Evolutionary conservation across 345 rosid species (phyloP).

Genomic region (Brassica rapa): DNA sequence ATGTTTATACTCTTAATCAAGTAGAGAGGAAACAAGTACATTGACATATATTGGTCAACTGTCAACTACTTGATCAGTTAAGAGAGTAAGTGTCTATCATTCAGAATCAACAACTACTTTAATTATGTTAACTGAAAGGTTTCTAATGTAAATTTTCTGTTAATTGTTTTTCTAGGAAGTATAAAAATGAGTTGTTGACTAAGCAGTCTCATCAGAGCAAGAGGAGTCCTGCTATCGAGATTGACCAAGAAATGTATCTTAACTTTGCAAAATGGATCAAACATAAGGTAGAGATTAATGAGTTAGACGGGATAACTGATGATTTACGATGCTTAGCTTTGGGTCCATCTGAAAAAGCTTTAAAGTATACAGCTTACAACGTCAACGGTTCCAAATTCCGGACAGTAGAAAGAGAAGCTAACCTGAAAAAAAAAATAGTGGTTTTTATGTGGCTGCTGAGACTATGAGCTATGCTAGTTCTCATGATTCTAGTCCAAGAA

Average conservation of each 20-base stretch:
- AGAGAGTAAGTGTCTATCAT: slow-evolving; percentile 2
- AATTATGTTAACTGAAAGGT: background rate
- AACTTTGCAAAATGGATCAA: slow-evolving; percentile 18
- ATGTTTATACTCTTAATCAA: slow-evolving; percentile 2
- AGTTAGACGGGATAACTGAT: too few relatives aligned
- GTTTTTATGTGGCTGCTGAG: too few relatives aligned
- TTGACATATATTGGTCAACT: slow-evolving; percentile 11
- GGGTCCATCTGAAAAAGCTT: too few relatives aligned
- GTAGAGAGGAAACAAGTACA: slow-evolving; percentile 6
- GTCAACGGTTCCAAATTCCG: too few relatives aligned
- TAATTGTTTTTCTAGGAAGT: background rate
- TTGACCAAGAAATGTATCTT: slow-evolving; percentile 13
- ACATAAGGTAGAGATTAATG: background rate
- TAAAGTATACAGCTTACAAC: too few relatives aligned
- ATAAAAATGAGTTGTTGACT: background rate
- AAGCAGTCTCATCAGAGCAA: background rate
- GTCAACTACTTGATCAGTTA: slow-evolving; percentile 13
- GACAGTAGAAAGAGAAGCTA: too few relatives aligned
- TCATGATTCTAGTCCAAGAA: too few relatives aligned
- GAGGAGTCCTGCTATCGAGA: background rate
- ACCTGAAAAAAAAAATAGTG: too few relatives aligned
- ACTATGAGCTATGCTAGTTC: too few relatives aligned
- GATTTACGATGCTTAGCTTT: too few relatives aligned
- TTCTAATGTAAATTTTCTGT: background rate
- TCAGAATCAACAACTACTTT: background rate